Evolutionary conservation across 129 eudicot species (phyloP).

Genomic region (Arctium minus): DNA sequence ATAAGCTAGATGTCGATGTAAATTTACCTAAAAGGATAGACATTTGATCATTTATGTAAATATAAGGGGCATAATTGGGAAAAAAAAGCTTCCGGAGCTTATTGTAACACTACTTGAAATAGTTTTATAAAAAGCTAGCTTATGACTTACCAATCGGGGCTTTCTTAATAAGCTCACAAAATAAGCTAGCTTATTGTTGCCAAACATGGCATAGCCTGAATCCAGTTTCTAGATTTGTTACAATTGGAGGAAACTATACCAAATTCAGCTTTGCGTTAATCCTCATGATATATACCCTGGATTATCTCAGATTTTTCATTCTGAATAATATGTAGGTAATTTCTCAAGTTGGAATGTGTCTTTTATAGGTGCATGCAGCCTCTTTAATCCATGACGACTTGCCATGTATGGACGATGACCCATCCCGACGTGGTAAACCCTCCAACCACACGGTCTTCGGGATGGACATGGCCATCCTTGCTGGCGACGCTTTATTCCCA

Average conservation of each 20-base stretch:
- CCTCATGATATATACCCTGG: not conserved
- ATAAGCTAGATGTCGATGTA: not conserved
- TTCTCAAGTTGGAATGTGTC: not conserved
- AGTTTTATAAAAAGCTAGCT: not conserved
- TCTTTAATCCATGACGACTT: slow-evolving; percentile 89
- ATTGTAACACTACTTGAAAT: not conserved
- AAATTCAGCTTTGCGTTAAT: not conserved
- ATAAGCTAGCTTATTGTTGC: not conserved
- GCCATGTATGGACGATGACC: slow-evolving; percentile 97
- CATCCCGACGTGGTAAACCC: slow-evolving; percentile 86
- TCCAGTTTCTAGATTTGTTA: not conserved
- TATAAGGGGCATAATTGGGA: not conserved
- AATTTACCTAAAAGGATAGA: not conserved
- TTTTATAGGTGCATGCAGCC: slow-evolving; percentile 80
- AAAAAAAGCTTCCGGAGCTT: not conserved
- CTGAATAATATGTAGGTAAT: not conserved
- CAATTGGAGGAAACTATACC: not conserved
- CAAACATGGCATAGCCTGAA: not conserved
- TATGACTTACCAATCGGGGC: not conserved
- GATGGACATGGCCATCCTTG: slow-evolving; percentile 90
- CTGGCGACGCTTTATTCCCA: slow-evolving; percentile 95
- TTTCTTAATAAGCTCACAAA: not conserved
- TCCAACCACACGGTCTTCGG: slow-evolving; percentile 90
- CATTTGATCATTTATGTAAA: not conserved
- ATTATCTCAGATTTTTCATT: not conserved